Evolutionary conservation across 2,329 filamentous ascomycete species (phyloP).

Genomic region (Claviceps pazoutovae): DNA sequence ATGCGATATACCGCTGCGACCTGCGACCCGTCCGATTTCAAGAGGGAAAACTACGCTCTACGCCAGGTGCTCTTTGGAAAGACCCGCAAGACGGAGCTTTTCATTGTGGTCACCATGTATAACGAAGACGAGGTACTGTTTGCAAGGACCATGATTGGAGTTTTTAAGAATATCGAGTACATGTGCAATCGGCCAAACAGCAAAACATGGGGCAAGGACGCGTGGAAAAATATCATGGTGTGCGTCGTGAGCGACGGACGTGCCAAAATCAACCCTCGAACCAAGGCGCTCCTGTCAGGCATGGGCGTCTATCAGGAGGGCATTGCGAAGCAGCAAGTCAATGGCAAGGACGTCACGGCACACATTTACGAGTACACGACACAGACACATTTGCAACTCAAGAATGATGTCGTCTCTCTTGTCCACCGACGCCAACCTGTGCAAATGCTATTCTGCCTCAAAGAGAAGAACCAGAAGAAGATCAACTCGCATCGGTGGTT

Average conservation of each 20-base stretch:
- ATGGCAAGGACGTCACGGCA: constrained; percentile 87
- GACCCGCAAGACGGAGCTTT: constrained; percentile 81
- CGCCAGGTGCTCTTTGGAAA: constrained; percentile 88
- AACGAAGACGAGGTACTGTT: constrained; percentile 97
- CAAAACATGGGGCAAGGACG: constrained; percentile 96
- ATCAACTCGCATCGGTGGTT: constrained; percentile 99
- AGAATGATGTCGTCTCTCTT: constrained; percentile 75
- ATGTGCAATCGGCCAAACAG: constrained; percentile 90
- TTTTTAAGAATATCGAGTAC: constrained; percentile 97
- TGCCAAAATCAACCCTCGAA: constrained; percentile 90
- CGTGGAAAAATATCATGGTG: constrained; percentile 99
- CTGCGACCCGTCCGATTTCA: constrained; percentile 82
- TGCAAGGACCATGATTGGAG: constrained; percentile 86
- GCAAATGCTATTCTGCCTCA: constrained; percentile 93
- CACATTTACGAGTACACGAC: constrained; percentile 96
- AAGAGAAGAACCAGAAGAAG: constrained; percentile 99
- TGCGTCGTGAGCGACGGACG: constrained; percentile 95
- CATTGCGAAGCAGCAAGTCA: constrained; percentile 96
- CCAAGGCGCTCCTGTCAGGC: constrained; percentile 75
- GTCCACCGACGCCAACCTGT: constrained; percentile 80
- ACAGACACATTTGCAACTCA: constrained; percentile 74
- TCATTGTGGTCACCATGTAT: constrained; percentile 97
- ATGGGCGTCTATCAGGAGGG: constrained; percentile 97
- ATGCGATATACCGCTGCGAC: constrained; percentile 93
- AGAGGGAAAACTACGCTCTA: constrained; percentile 77